phyloP scores from a whole-genome alignment of 2,329 filamentous ascomycete species.

The Colletotrichum karsti region DNA sequence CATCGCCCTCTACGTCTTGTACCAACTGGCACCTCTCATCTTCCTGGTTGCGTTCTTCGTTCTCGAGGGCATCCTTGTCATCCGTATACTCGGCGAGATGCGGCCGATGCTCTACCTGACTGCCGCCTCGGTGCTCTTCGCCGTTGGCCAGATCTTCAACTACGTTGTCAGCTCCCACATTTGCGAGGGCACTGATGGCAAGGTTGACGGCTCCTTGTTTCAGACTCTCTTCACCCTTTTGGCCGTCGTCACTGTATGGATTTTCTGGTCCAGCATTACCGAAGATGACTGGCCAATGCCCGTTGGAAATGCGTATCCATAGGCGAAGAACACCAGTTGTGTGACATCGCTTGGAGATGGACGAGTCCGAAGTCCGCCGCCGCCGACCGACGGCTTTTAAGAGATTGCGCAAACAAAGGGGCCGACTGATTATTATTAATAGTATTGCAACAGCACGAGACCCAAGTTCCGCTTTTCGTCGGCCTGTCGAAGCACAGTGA shows the following conservation, averaged over 20 bases:
- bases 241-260: constrained; percentile 84
- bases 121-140: constrained; percentile 81
- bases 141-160: constrained; percentile 93
- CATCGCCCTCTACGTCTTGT: constrained; percentile 92
- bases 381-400: background rate
- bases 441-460: background rate
- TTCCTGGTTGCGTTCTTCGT: constrained; percentile 90
- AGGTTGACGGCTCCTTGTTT: constrained; percentile 93
- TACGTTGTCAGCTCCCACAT: constrained; percentile 93
- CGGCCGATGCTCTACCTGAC: constrained; percentile 92
- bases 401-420: background rate
- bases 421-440: background rate
- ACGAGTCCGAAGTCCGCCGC: background rate
- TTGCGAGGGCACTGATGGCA: constrained; percentile 82
- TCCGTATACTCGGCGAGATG: constrained; percentile 85
- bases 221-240: constrained; percentile 91
- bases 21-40: constrained; percentile 87
- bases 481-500: no score
- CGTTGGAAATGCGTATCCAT: constrained; percentile 48
- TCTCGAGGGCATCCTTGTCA: constrained; percentile 83
- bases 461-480: background rate
- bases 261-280: constrained; percentile 99
- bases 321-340: background rate
- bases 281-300: constrained; percentile 94
- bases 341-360: no score